Evolutionary conservation across 2,329 filamentous ascomycete species (phyloP).

Genomic region (Monilinia vaccinii-corymbosi): DNA sequence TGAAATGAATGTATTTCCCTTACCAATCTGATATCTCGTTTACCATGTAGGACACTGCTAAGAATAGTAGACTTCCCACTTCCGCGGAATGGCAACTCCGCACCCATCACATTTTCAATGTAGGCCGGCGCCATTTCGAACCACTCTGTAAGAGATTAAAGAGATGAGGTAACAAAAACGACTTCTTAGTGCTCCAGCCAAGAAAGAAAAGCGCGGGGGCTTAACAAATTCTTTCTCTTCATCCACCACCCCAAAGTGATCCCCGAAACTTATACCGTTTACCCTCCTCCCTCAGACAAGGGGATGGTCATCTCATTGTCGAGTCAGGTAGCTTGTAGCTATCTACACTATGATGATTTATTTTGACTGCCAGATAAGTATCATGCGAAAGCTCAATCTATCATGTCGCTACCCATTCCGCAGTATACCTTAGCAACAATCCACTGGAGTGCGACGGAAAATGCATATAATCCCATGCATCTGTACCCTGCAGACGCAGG

Average conservation of each 20-base stretch:
- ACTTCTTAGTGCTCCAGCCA: background rate
- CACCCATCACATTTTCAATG: background rate
- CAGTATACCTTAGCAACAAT: background rate
- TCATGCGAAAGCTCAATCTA: background rate
- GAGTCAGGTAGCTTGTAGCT: constrained; percentile 17
- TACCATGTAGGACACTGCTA: constrained; percentile 49
- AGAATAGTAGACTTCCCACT: constrained; percentile 30
- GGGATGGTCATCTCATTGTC: background rate
- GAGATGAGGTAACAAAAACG: constrained; percentile 3
- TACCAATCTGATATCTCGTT: constrained; percentile 48
- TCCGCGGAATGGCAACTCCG: constrained; percentile 10
- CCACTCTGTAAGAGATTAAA: constrained; percentile 1
- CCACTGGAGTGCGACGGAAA: background rate
- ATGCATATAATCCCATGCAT: background rate
- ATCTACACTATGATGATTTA: constrained; percentile 16
- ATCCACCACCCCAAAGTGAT: background rate
- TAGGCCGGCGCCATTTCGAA: constrained; percentile 19
- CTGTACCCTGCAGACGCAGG: constrained; percentile 7
- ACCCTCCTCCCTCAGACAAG: background rate
- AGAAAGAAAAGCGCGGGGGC: constrained; percentile 7
- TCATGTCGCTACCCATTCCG: constrained; percentile 5
- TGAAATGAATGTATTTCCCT: constrained; percentile 20
- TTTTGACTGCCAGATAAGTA: constrained; percentile 7
- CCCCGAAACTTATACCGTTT: constrained; percentile 14
- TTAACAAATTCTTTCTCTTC: background rate